A percentile compares a stretch with the other conserved stretches of the same genome.
phyloP scores from a whole-genome alignment of 805 yeast species.

The Lachancea quebecensis region DNA sequence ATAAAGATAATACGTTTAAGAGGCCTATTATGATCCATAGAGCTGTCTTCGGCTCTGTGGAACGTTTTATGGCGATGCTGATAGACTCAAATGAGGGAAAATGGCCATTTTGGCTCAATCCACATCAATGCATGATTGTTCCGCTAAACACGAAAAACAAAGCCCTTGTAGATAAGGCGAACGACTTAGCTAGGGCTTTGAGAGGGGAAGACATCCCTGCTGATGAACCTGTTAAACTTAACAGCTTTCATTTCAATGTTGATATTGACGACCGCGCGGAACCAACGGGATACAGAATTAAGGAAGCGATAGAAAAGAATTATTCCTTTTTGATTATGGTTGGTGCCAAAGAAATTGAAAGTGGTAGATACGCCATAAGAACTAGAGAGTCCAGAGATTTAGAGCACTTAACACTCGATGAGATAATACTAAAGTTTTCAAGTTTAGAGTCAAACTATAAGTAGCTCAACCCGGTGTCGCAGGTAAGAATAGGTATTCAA shows the following conservation, averaged over 20 bases:
- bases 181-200: conserved; percentile 40
- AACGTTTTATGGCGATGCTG: conserved; percentile 83
- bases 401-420: conserved; percentile 40
- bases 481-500: not conserved
- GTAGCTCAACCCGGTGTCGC: conserved; percentile 15
- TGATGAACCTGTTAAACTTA: conserved; percentile 44
- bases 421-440: conserved; percentile 48
- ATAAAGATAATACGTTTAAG: conserved; percentile 43
- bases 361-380: conserved; percentile 57
- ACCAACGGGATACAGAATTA: conserved; percentile 73
- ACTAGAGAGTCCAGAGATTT: conserved; percentile 44
- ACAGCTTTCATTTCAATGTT: conserved; percentile 56
- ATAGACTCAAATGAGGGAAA: conserved; percentile 86
- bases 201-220: conserved; percentile 37
- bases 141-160: conserved; percentile 65
- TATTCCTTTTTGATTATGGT: conserved; percentile 76
- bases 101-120: conserved; percentile 98
- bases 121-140: conserved; percentile 78
- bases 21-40: conserved; percentile 93
- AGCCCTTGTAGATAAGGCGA: conserved; percentile 40
- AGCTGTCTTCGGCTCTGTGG: conserved; percentile 92
- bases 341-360: conserved; percentile 75
- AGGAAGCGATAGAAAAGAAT: conserved; percentile 68
- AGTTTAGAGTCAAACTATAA: conserved; percentile 44
- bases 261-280: conserved; percentile 72